Conservation (phyloP, 1,284 basidiomycete genomes). For the Trichosporon asahii region DNA sequence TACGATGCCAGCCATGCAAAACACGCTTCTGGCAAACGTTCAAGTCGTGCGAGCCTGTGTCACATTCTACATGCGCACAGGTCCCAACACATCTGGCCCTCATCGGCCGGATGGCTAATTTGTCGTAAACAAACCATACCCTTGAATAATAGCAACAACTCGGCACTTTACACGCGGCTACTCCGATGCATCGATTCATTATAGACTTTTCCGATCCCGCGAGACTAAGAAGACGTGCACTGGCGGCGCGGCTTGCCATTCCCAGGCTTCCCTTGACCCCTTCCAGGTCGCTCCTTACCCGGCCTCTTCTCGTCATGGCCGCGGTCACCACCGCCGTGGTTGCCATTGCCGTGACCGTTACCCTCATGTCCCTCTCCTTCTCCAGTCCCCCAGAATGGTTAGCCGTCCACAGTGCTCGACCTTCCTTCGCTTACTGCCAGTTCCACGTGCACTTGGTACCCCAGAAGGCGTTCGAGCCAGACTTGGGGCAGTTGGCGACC, state of each 20-base stretch:
- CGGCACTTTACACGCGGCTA: constrained; percentile 11
- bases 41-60: not conserved
- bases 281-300: not conserved
- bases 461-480: constrained; percentile 27
- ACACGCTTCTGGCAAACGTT: not conserved
- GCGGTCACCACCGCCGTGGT: too few species aligned
- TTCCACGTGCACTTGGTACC: constrained; percentile 32
- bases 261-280: not conserved
- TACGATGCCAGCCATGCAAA: not conserved
- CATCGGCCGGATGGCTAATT: not conserved
- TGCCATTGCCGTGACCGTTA: too few species aligned
- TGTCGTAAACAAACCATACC: constrained; percentile 6
- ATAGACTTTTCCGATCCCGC: not conserved
- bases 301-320: too few species aligned
- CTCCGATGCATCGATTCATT: constrained; percentile 13
- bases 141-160: constrained; percentile 8
- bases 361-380: too few species aligned
- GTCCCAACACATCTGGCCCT: constrained; percentile 1
- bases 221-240: not conserved
- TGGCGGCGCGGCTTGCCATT: not conserved
- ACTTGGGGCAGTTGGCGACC: constrained; percentile 26
- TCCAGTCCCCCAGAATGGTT: not conserved
- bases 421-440: constrained; percentile 32
- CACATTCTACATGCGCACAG: constrained; percentile 1
- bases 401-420: not conserved